Evolutionary conservation across 225 moss, liverwort and hornwort genomes (phyloP).

Genomic region (Marchantia paleacea): DNA sequence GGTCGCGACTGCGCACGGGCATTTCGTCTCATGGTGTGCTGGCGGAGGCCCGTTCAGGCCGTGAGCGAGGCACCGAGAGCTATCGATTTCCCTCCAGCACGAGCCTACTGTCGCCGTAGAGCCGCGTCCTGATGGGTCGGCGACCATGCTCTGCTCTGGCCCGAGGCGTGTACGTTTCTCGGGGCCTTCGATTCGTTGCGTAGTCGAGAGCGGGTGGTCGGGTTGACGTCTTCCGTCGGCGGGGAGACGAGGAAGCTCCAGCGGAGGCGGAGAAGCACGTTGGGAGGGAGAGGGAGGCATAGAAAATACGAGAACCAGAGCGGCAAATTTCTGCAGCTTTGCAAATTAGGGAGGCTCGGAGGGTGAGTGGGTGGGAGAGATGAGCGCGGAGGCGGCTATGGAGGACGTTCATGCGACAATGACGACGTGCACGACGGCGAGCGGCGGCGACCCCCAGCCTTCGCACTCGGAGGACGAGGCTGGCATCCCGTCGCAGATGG

Average conservation of each 20-base stretch:
- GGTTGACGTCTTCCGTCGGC: background rate
- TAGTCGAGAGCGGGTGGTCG: background rate
- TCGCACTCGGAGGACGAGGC: conserved; percentile 11
- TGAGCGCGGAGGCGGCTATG: conserved; percentile 1
- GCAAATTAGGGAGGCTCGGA: background rate
- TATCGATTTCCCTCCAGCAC: background rate
- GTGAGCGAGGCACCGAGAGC: background rate
- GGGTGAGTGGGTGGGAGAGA: too few species aligned
- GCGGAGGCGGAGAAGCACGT: background rate
- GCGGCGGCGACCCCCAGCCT: background rate
- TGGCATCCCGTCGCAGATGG: conserved; percentile 35
- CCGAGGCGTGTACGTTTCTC: background rate
- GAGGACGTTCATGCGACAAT: background rate
- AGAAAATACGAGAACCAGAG: background rate
- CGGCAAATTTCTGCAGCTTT: background rate
- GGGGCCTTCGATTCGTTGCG: background rate
- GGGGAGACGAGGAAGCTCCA: background rate
- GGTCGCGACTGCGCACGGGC: background rate
- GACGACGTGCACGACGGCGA: background rate
- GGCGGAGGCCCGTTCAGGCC: background rate
- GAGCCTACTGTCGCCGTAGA: background rate
- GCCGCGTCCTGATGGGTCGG: background rate
- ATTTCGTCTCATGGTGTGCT: background rate
- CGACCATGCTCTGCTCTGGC: background rate
- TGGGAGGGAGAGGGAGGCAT: background rate